Conservation (phyloP, 1,284 basidiomycete genomes). For the Pholiota adiposa region DNA sequence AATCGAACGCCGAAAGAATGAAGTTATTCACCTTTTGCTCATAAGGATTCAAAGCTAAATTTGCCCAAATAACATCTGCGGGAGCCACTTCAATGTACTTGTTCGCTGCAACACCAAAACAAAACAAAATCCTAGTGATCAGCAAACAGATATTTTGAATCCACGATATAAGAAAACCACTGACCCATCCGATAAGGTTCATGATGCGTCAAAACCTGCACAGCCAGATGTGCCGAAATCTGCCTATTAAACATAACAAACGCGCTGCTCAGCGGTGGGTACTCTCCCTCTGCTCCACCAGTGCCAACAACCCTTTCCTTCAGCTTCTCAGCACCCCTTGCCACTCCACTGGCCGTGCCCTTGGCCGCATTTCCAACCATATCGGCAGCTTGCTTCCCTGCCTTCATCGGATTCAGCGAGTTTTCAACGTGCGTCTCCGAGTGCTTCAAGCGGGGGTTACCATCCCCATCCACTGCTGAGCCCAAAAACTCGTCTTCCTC, state of each 20-base stretch:
- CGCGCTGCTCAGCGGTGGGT: conserved; percentile 80
- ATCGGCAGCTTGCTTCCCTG: conserved; percentile 25
- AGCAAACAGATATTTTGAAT: not conserved
- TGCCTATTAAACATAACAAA: conserved; percentile 96
- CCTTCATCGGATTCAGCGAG: conserved; percentile 20
- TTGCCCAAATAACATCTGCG: conserved; percentile 90
- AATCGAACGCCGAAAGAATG: not conserved
- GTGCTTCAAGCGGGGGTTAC: conserved; percentile 20
- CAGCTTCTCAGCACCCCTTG: conserved; percentile 23
- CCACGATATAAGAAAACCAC: conserved; percentile 16
- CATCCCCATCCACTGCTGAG: conserved; percentile 23
- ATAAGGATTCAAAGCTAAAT: conserved; percentile 89
- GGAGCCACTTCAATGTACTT: conserved; percentile 79
- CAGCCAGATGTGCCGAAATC: conserved; percentile 90
- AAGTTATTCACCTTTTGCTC: conserved; percentile 60
- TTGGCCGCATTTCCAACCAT: conserved; percentile 25
- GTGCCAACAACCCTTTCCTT: conserved; percentile 25
- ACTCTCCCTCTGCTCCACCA: conserved; percentile 40
- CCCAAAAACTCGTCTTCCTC: conserved; percentile 18
- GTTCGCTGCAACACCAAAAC: conserved; percentile 32
- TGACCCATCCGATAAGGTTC: conserved; percentile 77
- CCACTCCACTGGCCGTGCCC: conserved; percentile 25
- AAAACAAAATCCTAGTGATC: too few species aligned
- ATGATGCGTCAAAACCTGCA: conserved; percentile 74
- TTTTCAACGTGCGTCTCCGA: not conserved